These are phyloP conservation scores for Curvularia hawaiiensis DNA, from an alignment of 2,329 filamentous ascomycete species.

Conservation along the genomic window DNA sequence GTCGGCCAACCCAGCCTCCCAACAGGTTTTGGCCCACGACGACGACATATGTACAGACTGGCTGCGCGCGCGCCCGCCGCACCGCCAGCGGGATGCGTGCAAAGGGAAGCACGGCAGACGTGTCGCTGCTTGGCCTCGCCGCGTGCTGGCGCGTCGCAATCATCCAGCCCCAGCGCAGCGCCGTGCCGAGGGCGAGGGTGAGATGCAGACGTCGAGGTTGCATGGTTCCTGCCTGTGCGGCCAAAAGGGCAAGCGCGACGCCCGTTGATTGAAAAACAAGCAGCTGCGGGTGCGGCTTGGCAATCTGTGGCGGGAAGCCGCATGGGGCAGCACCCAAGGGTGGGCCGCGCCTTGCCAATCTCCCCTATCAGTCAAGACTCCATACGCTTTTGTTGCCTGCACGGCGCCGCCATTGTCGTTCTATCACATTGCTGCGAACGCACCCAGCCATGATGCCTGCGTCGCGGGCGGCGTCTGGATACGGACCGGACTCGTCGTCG, in stretches of 20 bases:
- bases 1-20: constrained; percentile 17
- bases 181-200: neutral
- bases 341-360: constrained; percentile 7
- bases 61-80: no score
- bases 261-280: constrained; percentile 10
- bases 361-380: constrained; percentile 6
- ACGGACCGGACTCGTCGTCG: neutral
- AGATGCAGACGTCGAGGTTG: neutral
- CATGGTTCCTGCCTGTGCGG: neutral
- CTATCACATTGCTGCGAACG: no score
- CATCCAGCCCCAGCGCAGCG: neutral
- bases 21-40: constrained; percentile 12
- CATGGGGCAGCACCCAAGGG: constrained; percentile 1
- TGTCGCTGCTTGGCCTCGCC: no score
- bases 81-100: no score
- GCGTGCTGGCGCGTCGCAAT: neutral
- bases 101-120: no score
- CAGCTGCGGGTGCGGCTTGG: constrained; percentile 10
- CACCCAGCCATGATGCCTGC: no score
- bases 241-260: neutral
- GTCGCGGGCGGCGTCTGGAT: neutral
- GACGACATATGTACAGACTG: no score
- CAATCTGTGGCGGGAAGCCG: constrained; percentile 9
- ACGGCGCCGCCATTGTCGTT: neutral
- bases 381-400: neutral